A percentile compares a stretch with the other conserved stretches of the same genome.
phyloP scores from a whole-genome alignment of 331 rosid genomes.

The Telfairia occidentalis region DNA sequence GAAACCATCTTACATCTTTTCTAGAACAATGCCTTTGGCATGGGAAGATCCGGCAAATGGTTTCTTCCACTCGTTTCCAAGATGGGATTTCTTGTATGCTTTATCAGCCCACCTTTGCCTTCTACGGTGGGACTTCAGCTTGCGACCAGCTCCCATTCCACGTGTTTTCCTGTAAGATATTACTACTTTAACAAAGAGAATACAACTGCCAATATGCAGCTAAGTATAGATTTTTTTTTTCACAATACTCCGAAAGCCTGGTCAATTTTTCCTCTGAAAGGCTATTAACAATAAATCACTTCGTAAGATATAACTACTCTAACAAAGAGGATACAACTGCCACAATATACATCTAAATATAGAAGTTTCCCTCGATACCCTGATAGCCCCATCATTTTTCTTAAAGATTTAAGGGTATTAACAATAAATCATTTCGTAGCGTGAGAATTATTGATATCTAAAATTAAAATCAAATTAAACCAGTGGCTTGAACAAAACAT shows the following conservation, averaged over 20 bases:
- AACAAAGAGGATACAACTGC: not conserved
- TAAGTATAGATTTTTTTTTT: not conserved
- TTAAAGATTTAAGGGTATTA: not conserved
- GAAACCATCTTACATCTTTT: slow-evolving; percentile 31
- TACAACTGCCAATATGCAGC: not conserved
- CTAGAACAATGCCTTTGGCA: slow-evolving; percentile 54
- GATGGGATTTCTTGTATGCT: slow-evolving; percentile 56
- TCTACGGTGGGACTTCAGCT: slow-evolving; percentile 54
- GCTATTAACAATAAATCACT: too few relatives aligned
- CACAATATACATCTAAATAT: not conserved
- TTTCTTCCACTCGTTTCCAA: slow-evolving; percentile 62
- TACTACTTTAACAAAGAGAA: not conserved
- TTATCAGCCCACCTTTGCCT: slow-evolving; percentile 68
- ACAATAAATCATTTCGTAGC: not conserved
- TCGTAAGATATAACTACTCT: not conserved
- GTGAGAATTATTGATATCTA: not conserved
- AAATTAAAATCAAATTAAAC: not conserved
- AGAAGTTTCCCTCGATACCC: not conserved
- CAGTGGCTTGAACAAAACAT: not conserved
- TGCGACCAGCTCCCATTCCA: slow-evolving; percentile 65
- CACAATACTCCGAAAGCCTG: not conserved
- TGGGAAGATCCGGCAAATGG: slow-evolving; percentile 65
- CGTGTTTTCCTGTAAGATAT: slow-evolving; percentile 37
- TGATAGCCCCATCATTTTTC: not conserved
- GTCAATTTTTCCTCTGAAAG: not conserved